phyloP scores from a whole-genome alignment of 176 grass and related monocot species.

The Urochloa ruziziensis region DNA sequence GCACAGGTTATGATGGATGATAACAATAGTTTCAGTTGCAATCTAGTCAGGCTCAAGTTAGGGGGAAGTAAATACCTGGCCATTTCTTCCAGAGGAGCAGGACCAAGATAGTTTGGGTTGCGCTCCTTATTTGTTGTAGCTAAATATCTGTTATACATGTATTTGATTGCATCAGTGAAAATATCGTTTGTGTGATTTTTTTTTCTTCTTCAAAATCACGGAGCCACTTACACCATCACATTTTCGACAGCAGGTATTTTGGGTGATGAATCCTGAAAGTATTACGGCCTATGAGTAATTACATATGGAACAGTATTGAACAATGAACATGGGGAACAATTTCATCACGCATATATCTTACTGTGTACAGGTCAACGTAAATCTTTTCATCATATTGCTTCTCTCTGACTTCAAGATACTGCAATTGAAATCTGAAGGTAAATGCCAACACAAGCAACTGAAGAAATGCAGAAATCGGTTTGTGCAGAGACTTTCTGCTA shows the following conservation, averaged over 20 bases:
- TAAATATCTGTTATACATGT: constrained; percentile 63
- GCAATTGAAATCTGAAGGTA: constrained; percentile 54
- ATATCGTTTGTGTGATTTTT: not conserved
- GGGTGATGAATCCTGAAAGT: constrained; percentile 57
- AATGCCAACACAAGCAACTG: constrained; percentile 26
- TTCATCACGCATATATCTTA: constrained; percentile 43
- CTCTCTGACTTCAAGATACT: constrained; percentile 91
- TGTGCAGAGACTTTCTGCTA: constrained; percentile 9
- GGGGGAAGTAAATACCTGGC: constrained; percentile 53
- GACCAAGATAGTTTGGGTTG: constrained; percentile 81
- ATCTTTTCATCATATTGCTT: constrained; percentile 95
- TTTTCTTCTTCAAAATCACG: constrained; percentile 23
- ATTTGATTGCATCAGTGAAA: constrained; percentile 30
- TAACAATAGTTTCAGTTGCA: constrained; percentile 15
- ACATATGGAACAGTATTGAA: not conserved
- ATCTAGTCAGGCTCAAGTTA: not conserved
- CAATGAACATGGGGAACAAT: constrained; percentile 15
- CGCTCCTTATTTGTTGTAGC: constrained; percentile 59
- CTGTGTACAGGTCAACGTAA: constrained; percentile 78
- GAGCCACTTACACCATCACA: constrained; percentile 88
- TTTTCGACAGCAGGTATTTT: constrained; percentile 49
- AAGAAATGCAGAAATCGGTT: constrained; percentile 17
- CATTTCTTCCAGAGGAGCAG: constrained; percentile 85
- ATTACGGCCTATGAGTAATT: not conserved
- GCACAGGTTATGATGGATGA: not conserved